phyloP scores from a whole-genome alignment of 2,329 filamentous ascomycete genomes.

The Iodosphaeria phyllophila region DNA sequence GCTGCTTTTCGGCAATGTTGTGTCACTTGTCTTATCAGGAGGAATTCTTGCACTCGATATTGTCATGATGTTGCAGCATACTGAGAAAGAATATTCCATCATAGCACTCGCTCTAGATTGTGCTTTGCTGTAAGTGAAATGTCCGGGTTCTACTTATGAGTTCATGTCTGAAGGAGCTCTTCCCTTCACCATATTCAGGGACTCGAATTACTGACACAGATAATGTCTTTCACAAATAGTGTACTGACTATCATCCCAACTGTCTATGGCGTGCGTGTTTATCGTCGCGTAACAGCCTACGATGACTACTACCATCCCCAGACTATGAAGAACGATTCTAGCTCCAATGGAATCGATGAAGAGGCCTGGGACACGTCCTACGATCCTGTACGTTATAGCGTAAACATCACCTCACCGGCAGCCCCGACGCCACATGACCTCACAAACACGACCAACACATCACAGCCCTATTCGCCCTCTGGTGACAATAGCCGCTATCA shows the following conservation, averaged over 20 bases:
- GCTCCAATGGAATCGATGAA: conserved; percentile 17
- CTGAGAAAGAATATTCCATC: conserved; percentile 26
- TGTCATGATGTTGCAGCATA: conserved; percentile 25
- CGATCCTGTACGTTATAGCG: conserved; percentile 3
- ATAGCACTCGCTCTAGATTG: conserved; percentile 29
- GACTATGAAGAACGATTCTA: conserved; percentile 29
- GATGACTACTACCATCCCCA: conserved; percentile 30
- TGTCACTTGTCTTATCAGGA: conserved; percentile 27
- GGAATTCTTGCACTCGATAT: conserved; percentile 31
- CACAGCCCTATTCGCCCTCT: too few species aligned
- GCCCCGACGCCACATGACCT: conserved; percentile 9
- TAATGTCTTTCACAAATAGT: too few species aligned
- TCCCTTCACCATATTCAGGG: too few species aligned
- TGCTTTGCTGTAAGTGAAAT: conserved; percentile 29
- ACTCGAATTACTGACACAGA: too few species aligned
- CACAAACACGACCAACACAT: too few species aligned
- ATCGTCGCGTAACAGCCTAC: conserved; percentile 26
- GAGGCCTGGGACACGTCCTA: conserved; percentile 10
- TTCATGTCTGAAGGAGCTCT: too few species aligned
- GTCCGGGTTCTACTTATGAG: too few species aligned
- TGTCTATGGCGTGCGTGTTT: conserved; percentile 26
- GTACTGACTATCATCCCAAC: conserved; percentile 22
- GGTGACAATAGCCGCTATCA: too few species aligned
- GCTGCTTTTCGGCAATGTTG: conserved; percentile 26
- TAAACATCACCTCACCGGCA: conserved; percentile 4